These are phyloP conservation scores for Ehretia macrophylla DNA, from an alignment of 257 asterid species.

Conservation along the genomic window DNA sequence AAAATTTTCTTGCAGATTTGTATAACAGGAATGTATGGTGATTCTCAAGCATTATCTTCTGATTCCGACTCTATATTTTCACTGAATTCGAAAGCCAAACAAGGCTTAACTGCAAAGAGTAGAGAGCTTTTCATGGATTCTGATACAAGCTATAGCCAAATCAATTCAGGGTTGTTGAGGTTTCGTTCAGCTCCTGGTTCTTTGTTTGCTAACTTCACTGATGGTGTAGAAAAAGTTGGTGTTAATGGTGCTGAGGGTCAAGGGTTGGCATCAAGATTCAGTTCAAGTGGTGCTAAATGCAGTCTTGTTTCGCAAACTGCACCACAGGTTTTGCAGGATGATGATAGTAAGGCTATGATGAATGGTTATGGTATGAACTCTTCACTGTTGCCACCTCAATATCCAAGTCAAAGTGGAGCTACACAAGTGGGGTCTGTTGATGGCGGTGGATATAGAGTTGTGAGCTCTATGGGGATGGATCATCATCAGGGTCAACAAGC, in stretches of 20 bases:
- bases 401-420: slow-evolving; percentile 44
- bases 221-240: slow-evolving; percentile 22
- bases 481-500: slow-evolving; percentile 24
- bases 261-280: slow-evolving; percentile 39
- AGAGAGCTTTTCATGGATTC: slow-evolving; percentile 44
- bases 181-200: slow-evolving; percentile 78
- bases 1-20: slow-evolving; percentile 23
- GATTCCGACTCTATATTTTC: slow-evolving; percentile 35
- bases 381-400: slow-evolving; percentile 67
- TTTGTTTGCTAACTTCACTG: slow-evolving; percentile 32
- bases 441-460: slow-evolving; percentile 27
- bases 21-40: slow-evolving; percentile 55
- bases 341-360: slow-evolving; percentile 7
- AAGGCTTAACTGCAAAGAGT: background rate
- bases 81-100: slow-evolving; percentile 15
- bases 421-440: slow-evolving; percentile 23
- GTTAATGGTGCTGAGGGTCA: slow-evolving; percentile 6
- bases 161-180: slow-evolving; percentile 55
- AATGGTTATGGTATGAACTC: slow-evolving; percentile 20
- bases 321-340: slow-evolving; percentile 1
- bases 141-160: slow-evolving; percentile 27
- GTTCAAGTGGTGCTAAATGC: slow-evolving; percentile 17
- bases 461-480: slow-evolving; percentile 33
- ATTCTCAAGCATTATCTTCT: slow-evolving; percentile 54
- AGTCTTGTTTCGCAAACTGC: slow-evolving; percentile 14